phyloP scores from a whole-genome alignment of 805 yeast species.

The Kuraishia hungarica region DNA sequence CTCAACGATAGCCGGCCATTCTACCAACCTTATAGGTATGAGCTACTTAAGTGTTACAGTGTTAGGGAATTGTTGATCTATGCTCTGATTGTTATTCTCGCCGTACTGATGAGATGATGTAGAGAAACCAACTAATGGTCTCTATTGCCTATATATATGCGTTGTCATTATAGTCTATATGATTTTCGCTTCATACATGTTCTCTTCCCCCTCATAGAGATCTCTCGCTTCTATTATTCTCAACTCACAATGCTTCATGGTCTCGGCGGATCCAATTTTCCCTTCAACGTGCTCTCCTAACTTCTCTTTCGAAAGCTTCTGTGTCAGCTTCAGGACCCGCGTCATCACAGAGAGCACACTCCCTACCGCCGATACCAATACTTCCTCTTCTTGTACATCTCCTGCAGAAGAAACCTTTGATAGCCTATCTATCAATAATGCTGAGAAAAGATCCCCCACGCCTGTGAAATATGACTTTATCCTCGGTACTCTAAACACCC shows the following conservation, averaged over 20 bases:
- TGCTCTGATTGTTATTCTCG: no score
- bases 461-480: slow-evolving; percentile 87
- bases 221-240: slow-evolving; percentile 55
- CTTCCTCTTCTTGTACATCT: slow-evolving; percentile 2
- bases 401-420: slow-evolving; percentile 15
- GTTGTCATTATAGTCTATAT: not conserved
- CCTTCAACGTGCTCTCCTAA: slow-evolving; percentile 33
- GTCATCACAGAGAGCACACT: slow-evolving; percentile 52
- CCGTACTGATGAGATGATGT: no score
- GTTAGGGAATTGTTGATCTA: no score
- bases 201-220: slow-evolving; percentile 11
- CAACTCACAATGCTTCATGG: slow-evolving; percentile 68
- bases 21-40: no score
- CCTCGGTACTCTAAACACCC: slow-evolving; percentile 44
- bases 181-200: not conserved
- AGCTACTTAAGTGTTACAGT: no score
- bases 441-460: slow-evolving; percentile 88
- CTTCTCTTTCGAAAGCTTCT: slow-evolving; percentile 24
- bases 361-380: slow-evolving; percentile 30
- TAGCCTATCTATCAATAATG: slow-evolving; percentile 61
- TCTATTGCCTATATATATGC: not conserved
- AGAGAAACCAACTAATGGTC: not conserved
- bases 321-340: slow-evolving; percentile 40
- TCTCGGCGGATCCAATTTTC: slow-evolving; percentile 45
- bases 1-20: no score